Evolutionary conservation across 257 asterid species (phyloP).

Genomic region (Plantago major): DNA sequence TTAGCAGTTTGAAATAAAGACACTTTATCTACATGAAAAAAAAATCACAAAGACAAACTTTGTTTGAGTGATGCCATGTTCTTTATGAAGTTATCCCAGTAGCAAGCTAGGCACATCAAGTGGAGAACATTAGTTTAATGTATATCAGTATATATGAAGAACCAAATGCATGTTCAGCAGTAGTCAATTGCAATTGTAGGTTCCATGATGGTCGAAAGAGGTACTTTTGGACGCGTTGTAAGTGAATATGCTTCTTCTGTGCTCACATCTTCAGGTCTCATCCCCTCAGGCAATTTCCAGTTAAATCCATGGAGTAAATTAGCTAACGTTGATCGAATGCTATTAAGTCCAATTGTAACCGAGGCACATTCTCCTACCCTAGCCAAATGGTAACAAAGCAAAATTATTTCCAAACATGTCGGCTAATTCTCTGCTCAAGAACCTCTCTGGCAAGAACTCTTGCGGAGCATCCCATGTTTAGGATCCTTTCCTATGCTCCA

Average conservation of each 20-base stretch:
- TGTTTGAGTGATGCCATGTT: too few species aligned
- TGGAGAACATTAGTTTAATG: too few species aligned
- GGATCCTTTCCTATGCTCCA: conserved; percentile 15
- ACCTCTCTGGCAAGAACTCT: conserved; percentile 17
- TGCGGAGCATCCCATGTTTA: neutral
- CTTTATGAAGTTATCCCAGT: too few species aligned
- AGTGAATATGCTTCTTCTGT: conserved; percentile 29
- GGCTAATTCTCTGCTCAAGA: conserved; percentile 1
- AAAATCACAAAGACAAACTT: too few species aligned
- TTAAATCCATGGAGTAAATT: conserved; percentile 29
- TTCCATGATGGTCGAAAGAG: conserved; percentile 23
- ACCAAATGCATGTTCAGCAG: too few species aligned
- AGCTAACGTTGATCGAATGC: conserved; percentile 12
- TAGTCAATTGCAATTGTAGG: neutral
- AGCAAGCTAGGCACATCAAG: too few species aligned
- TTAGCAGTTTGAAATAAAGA: too few species aligned
- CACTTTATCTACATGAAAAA: too few species aligned
- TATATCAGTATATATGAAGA: too few species aligned
- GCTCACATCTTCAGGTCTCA: conserved; percentile 25
- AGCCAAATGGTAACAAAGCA: conserved; percentile 18
- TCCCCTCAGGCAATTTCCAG: conserved; percentile 19
- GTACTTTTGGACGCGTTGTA: conserved; percentile 18
- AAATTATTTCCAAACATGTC: conserved; percentile 12
- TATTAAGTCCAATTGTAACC: conserved; percentile 21
- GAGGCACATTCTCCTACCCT: conserved; percentile 18